phyloP scores from a whole-genome alignment of 495 filamentous ascomycete genomes.

The Haplographium delicatum region DNA sequence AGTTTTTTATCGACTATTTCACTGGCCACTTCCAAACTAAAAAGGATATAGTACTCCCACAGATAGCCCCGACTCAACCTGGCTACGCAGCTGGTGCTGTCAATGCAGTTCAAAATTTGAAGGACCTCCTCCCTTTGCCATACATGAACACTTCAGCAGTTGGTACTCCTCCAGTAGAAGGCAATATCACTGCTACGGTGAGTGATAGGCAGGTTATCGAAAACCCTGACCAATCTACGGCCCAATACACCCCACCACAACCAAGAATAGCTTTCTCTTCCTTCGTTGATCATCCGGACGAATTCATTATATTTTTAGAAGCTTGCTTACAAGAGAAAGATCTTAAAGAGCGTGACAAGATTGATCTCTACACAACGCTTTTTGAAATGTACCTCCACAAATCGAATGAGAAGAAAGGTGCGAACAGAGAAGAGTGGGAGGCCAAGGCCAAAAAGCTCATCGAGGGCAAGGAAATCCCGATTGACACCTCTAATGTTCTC shows the following conservation, averaged over 20 bases:
- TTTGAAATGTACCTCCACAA: conserved; percentile 98
- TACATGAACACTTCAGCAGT: conserved; percentile 65
- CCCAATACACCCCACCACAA: conserved; percentile 63
- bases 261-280: conserved; percentile 92
- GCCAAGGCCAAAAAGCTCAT: conserved; percentile 78
- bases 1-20: conserved; percentile 89
- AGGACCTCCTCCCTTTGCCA: conserved; percentile 75
- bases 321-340: conserved; percentile 65
- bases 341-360: conserved; percentile 61
- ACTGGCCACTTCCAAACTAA: conserved; percentile 75
- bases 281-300: conserved; percentile 86
- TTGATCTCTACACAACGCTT: conserved; percentile 88
- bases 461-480: conserved; percentile 72
- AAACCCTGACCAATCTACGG: conserved; percentile 33
- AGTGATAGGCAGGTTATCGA: conserved; percentile 29
- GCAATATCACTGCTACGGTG: conserved; percentile 31
- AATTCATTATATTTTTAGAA: conserved; percentile 90
- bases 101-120: conserved; percentile 75
- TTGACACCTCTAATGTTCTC: conserved; percentile 91
- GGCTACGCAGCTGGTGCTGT: conserved; percentile 54
- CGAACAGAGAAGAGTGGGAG: conserved; percentile 78
- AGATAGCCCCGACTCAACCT: conserved; percentile 24
- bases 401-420: conserved; percentile 65
- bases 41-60: conserved; percentile 53
- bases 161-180: conserved; percentile 36